These are phyloP conservation scores for Penicillium polonicum DNA, from an alignment of 2,329 filamentous ascomycete genomes.

Conservation along the genomic window DNA sequence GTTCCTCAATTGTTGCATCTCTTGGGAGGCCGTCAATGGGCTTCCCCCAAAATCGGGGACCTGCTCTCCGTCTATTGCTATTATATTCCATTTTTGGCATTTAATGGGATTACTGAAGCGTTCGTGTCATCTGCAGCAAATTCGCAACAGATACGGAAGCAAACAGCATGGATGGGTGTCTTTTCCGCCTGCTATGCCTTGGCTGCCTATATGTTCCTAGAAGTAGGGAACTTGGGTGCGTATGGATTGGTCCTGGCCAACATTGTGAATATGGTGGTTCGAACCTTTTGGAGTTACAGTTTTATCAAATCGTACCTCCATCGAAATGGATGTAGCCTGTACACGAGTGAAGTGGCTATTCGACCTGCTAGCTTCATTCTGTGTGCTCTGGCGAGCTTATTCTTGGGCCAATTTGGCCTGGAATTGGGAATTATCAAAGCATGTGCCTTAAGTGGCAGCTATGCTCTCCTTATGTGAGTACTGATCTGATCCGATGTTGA, in stretches of 20 bases:
- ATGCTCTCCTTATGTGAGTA: slow-evolving; percentile 62
- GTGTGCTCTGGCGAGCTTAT: slow-evolving; percentile 47
- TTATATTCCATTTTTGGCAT: slow-evolving; percentile 86
- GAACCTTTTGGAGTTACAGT: slow-evolving; percentile 73
- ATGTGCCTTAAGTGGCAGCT: slow-evolving; percentile 51
- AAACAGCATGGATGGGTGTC: slow-evolving; percentile 78
- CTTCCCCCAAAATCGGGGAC: slow-evolving; percentile 66
- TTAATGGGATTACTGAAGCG: slow-evolving; percentile 89
- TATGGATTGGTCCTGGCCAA: slow-evolving; percentile 83
- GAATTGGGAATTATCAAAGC: slow-evolving; percentile 45
- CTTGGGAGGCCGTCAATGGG: slow-evolving; percentile 76
- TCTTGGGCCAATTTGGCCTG: slow-evolving; percentile 34
- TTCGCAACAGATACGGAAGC: slow-evolving; percentile 68
- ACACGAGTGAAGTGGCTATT: slow-evolving; percentile 47
- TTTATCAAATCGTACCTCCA: slow-evolving; percentile 70
- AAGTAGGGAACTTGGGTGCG: slow-evolving; percentile 68
- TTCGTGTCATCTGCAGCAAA: slow-evolving; percentile 88
- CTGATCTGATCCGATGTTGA: slow-evolving; percentile 37
- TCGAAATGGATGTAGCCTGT: slow-evolving; percentile 45
- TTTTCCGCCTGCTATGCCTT: slow-evolving; percentile 76
- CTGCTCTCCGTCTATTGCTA: slow-evolving; percentile 82
- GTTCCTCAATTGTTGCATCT: slow-evolving; percentile 71
- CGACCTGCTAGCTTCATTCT: slow-evolving; percentile 45
- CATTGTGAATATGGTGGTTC: slow-evolving; percentile 80
- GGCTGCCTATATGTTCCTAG: slow-evolving; percentile 72